phyloP scores from a whole-genome alignment of 2,329 filamentous ascomycete species.

The Apiospora phragmitis region DNA sequence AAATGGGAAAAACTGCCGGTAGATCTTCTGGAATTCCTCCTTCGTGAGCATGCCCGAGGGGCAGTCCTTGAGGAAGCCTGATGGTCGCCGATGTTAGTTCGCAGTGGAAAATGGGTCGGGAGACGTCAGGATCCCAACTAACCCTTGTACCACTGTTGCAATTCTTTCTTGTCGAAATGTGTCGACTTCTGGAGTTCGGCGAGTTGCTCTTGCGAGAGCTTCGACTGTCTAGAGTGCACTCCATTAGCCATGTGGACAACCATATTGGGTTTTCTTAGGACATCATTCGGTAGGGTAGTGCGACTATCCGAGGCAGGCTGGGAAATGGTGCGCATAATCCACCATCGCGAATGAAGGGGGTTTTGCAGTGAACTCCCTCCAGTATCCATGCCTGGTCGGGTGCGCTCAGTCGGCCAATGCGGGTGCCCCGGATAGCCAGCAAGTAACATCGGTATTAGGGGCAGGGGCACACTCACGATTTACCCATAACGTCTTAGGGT shows the following conservation, averaged over 20 bases:
- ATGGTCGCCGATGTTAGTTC: conserved; percentile 10
- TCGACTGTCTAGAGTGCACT: conserved; percentile 74
- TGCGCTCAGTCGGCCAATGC: background rate
- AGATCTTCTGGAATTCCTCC: conserved; percentile 99
- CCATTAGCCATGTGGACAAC: background rate
- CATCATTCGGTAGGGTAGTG: background rate
- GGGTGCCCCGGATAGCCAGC: conserved; percentile 14
- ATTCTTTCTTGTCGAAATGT: conserved; percentile 98
- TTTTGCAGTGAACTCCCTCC: background rate
- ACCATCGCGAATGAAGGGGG: background rate
- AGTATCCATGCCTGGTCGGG: background rate
- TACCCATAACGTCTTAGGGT: conserved; percentile 25
- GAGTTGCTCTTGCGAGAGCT: conserved; percentile 95
- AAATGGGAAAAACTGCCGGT: conserved; percentile 98
- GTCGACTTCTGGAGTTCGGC: conserved; percentile 94
- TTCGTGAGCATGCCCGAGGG: conserved; percentile 96
- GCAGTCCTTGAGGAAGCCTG: conserved; percentile 98
- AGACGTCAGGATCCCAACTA: conserved; percentile 30
- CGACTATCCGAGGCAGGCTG: conserved; percentile 14
- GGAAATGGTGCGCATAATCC: background rate
- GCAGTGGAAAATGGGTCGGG: background rate
- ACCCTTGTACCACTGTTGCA: conserved; percentile 99
- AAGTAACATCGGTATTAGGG: conserved; percentile 9
- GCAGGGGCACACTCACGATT: conserved; percentile 27
- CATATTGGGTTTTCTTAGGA: background rate